A percentile compares a stretch with the other conserved stretches of the same genome.
These are phyloP conservation scores for Mortierella sp. DNA, from an alignment of 371 early-diverging fungal species.

Conservation along the genomic window DNA sequence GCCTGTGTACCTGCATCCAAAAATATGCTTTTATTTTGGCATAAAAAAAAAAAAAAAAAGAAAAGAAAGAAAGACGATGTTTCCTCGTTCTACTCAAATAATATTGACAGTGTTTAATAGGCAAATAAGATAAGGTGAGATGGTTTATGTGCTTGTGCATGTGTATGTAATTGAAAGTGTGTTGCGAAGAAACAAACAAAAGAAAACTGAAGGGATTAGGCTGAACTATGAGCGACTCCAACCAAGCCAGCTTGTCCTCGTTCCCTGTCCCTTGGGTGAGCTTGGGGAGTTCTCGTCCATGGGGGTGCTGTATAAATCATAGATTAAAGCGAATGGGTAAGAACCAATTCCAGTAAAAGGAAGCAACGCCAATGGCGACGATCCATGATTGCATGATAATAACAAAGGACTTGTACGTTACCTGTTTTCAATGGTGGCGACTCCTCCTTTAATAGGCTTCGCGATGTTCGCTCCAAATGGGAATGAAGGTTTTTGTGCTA, in stretches of 20 bases:
- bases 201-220: too few species aligned
- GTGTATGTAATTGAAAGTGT: background rate
- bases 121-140: background rate
- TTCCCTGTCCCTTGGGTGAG: conserved; percentile 49
- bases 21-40: too few species aligned
- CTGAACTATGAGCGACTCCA: conserved; percentile 25
- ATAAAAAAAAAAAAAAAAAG: background rate
- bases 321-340: background rate
- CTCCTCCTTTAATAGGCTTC: conserved; percentile 94
- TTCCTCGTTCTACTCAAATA: conserved; percentile 7
- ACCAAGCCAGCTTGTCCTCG: conserved; percentile 53
- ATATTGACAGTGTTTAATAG: background rate
- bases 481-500: conserved; percentile 71
- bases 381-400: background rate
- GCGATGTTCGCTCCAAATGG: conserved; percentile 88
- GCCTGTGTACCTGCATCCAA: too few species aligned
- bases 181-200: background rate
- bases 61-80: background rate
- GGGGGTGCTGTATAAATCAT: conserved; percentile 1
- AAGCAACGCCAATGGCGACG: background rate
- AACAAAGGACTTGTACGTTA: conserved; percentile 3
- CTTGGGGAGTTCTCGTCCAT: conserved; percentile 37
- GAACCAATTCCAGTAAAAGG: background rate
- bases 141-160: background rate
- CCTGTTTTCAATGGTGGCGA: conserved; percentile 13